Evolutionary conservation across 306 rosid genomes (phyloP).

Genomic region (Acacia melanoxylon): DNA sequence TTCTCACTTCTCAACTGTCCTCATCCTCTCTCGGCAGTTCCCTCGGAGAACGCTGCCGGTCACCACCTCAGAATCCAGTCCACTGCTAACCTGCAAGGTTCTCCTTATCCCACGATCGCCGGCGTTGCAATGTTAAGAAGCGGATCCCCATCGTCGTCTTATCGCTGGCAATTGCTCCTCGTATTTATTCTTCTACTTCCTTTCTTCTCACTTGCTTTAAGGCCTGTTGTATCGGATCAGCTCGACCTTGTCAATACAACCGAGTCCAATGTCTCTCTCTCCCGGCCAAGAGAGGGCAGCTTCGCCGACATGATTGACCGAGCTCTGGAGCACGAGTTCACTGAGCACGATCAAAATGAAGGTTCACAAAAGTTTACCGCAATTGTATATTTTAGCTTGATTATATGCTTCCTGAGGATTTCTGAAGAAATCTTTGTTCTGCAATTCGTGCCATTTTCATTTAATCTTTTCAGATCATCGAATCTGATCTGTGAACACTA

Average conservation of each 20-base stretch:
- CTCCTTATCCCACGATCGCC: conserved; percentile 21
- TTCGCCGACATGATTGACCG: conserved; percentile 96
- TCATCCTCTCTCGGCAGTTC: not conserved
- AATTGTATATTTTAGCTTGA: not conserved
- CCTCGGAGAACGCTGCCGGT: conserved; percentile 32
- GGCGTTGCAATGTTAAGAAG: conserved; percentile 50
- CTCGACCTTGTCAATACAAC: conserved; percentile 53
- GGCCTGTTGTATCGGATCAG: conserved; percentile 56
- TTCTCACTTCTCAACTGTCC: conserved; percentile 34
- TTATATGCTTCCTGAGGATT: not conserved
- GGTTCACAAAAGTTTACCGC: conserved; percentile 33
- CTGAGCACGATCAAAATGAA: conserved; percentile 90
- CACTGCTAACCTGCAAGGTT: conserved; percentile 3
- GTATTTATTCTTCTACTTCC: conserved; percentile 34
- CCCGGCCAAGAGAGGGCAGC: conserved; percentile 72
- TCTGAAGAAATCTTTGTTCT: not conserved
- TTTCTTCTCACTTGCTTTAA: conserved; percentile 42
- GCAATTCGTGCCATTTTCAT: not conserved
- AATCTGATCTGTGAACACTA: conserved; percentile 27
- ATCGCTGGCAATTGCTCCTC: conserved; percentile 17
- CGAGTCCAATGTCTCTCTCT: conserved; percentile 61
- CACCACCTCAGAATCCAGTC: conserved; percentile 6
- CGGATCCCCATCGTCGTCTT: conserved; percentile 29
- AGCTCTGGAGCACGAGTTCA: conserved; percentile 91
- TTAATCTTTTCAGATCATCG: not conserved